Base-by-base conservation (phyloP, 2,329 filamentous ascomycete genomes). In the Clarireedia hainanense region DNA sequence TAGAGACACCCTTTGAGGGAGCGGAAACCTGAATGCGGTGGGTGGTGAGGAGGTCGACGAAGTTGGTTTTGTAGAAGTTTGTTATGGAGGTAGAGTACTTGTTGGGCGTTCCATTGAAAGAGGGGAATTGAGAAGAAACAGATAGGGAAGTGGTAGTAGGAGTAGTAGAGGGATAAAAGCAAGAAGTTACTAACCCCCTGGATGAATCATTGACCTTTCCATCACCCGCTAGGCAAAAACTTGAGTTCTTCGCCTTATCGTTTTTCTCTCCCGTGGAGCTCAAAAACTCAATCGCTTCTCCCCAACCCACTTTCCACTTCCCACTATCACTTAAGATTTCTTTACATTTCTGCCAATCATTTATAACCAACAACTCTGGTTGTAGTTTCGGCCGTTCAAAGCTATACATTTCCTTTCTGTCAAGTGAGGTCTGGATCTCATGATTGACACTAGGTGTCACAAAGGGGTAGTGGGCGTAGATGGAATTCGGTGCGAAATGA, bases 401-500 rank as follows among this genome's bases (percentile, higher is more conserved):
- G 47, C 60, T 60, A 50, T 62, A 65, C 4, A 67, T 55, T 57
- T 57, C 27, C 3, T 56, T 50, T 10, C 59, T 64, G 4, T 60
- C 80, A 9, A 91, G 75, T 47, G 81, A 75, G 45, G 78, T 81
- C 61, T 91, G 76, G 59, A 90, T 89, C 63, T 80, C 81, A 57
- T 76, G 72, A 69, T 88, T 91, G 67, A 90, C 87, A 0, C 75
- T 74, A 0, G 89, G 88, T 2, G 85, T 83, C 1, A 79, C 82
- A 65, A 83, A 79, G 47, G 60, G 57, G 15, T 53, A 17, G 68
- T 91, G 88, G 0, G 86, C 88, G 60, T 92, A 94, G 52, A 90
- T 81, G 0, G 86, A 89, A 73, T 92, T 84, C 17, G 77, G 71
- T 66, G 80, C 80, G 76, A 90, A 92, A 72, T 89, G 84, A 61